Evolutionary conservation across 129 eudicot genomes (phyloP).

Genomic region (Artemisia tridentata): DNA sequence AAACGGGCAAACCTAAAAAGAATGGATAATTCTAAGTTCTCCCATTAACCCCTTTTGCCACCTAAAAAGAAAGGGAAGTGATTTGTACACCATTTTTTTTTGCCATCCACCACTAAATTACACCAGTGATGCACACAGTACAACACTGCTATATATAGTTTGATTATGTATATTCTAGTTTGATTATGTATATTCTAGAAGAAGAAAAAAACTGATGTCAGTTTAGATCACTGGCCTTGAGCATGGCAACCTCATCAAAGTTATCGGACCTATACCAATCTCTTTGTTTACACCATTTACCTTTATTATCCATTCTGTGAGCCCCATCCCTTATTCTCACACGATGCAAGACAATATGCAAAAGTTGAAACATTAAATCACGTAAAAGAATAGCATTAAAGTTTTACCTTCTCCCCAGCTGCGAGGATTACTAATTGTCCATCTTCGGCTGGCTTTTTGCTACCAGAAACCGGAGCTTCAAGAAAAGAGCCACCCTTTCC

Average conservation of each 20-base stretch:
- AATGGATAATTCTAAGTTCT: not conserved
- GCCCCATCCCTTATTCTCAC: not conserved
- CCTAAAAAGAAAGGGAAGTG: not conserved
- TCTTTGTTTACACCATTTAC: not conserved
- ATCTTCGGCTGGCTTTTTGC: slow-evolving; percentile 99
- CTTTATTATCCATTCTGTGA: not conserved
- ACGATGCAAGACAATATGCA: not conserved
- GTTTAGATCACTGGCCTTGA: not conserved
- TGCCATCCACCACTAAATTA: too few relatives aligned
- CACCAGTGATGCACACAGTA: too few relatives aligned
- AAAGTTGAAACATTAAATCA: not conserved
- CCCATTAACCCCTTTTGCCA: not conserved
- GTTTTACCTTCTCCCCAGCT: slow-evolving; percentile 83
- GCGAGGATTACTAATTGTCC: slow-evolving; percentile 96
- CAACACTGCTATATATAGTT: too few relatives aligned
- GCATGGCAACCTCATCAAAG: not conserved
- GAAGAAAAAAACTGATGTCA: not conserved
- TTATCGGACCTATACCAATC: not conserved
- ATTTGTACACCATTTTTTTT: too few relatives aligned
- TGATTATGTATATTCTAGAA: too few relatives aligned
- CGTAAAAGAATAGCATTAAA: not conserved
- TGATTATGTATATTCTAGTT: too few relatives aligned
- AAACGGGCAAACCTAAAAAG: not conserved
- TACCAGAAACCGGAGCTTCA: slow-evolving; percentile 98
- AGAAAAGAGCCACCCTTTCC: slow-evolving; percentile 79